These are phyloP conservation scores for Erigeron canadensis DNA, from an alignment of 129 eudicot species.

Conservation along the genomic window DNA sequence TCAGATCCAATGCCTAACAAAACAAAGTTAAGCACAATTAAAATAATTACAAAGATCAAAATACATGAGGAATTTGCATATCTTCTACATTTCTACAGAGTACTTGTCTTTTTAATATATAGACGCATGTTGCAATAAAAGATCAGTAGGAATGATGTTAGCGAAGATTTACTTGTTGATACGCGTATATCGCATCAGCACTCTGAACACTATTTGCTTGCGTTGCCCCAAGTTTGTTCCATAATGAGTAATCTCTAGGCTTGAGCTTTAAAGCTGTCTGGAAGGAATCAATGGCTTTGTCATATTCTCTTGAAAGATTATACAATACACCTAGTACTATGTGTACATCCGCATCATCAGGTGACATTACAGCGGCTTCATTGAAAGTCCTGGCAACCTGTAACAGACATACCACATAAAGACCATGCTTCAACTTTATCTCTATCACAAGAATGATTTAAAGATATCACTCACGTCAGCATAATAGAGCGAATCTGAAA, in stretches of 20 bases:
- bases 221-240: constrained; percentile 99
- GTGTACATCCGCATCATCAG: constrained; percentile 97
- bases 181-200: constrained; percentile 88
- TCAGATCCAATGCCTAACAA: constrained; percentile 84
- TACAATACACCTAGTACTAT: constrained; percentile 92
- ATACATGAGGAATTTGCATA: neutral
- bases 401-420: constrained; percentile 9
- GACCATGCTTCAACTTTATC: neutral
- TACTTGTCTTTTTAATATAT: neutral
- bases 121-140: neutral
- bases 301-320: constrained; percentile 90
- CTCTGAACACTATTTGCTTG: constrained; percentile 97
- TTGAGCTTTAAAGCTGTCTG: constrained; percentile 88
- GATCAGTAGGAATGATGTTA: neutral
- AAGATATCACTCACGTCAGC: constrained; percentile 70
- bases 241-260: constrained; percentile 92
- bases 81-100: neutral
- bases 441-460: neutral
- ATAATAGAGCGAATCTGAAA: constrained; percentile 64
- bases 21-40: neutral
- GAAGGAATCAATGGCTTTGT: constrained; percentile 85
- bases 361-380: constrained; percentile 91
- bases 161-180: constrained; percentile 57
- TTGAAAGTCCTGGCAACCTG: constrained; percentile 82
- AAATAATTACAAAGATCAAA: neutral